Evolutionary conservation across 2,329 filamentous ascomycete species (phyloP).

Genomic region (Corinectria fuckeliana): DNA sequence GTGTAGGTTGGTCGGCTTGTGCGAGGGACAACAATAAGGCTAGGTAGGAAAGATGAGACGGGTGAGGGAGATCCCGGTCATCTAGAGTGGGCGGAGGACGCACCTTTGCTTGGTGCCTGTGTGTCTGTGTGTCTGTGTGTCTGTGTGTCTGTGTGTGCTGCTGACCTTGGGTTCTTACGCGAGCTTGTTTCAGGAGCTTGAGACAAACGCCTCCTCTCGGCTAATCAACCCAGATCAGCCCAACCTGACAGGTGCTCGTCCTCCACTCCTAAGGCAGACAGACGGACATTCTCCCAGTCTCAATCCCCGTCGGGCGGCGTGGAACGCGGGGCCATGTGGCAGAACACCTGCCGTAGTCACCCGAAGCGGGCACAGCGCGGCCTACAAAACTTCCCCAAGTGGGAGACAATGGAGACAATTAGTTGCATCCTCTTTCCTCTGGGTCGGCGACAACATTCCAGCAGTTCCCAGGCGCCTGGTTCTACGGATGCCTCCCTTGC

Average conservation of each 20-base stretch:
- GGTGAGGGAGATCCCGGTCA: too few relatives aligned
- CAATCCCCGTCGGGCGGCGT: not conserved
- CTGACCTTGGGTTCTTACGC: too few relatives aligned
- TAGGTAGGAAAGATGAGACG: not conserved
- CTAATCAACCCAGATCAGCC: not conserved
- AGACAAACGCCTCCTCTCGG: not conserved
- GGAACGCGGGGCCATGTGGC: constrained; percentile 4
- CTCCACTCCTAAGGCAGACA: too few relatives aligned
- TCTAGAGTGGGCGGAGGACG: too few relatives aligned
- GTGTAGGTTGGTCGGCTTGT: too few relatives aligned
- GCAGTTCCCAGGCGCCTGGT: constrained; percentile 4
- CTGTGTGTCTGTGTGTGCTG: too few relatives aligned
- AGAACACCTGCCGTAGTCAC: constrained; percentile 7
- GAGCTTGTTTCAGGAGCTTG: not conserved
- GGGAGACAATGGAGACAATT: too few relatives aligned
- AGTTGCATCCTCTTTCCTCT: not conserved
- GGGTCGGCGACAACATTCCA: not conserved
- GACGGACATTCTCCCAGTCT: not conserved
- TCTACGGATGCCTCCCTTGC: too few relatives aligned
- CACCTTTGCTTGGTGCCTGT: too few relatives aligned
- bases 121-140: too few relatives aligned
- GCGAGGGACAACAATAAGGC: not conserved
- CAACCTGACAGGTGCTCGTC: too few relatives aligned
- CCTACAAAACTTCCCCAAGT: too few relatives aligned
- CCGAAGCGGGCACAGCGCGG: constrained; percentile 2